phyloP scores from a whole-genome alignment of 805 yeast genomes.

The Teunomyces kruisii region DNA sequence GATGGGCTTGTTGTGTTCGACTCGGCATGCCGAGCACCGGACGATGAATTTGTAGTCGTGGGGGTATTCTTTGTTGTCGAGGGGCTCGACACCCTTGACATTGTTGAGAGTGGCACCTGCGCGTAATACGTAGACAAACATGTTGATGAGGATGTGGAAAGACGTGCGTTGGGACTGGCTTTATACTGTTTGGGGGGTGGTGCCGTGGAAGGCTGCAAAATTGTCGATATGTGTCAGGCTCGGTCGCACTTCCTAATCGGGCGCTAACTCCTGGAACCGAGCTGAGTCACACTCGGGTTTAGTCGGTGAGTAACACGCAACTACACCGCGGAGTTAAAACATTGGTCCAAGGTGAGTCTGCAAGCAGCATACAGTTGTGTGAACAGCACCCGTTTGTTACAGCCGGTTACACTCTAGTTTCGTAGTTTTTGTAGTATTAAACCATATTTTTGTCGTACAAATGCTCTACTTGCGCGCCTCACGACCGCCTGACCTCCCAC shows the following conservation, averaged over 20 bases:
- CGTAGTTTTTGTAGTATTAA: too few relatives aligned
- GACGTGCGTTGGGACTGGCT: neutral
- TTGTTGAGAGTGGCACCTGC: conserved; percentile 6
- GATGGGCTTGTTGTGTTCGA: conserved; percentile 4
- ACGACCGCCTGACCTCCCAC: conserved; percentile 52
- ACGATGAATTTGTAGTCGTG: conserved; percentile 7
- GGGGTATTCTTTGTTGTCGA: conserved; percentile 6
- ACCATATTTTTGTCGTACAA: too few relatives aligned
- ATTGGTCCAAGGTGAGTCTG: too few relatives aligned
- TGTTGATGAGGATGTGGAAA: neutral
- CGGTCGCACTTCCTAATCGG: neutral
- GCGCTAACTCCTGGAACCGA: neutral
- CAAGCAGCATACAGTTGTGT: too few relatives aligned
- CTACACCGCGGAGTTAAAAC: too few relatives aligned
- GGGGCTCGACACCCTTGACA: conserved; percentile 7
- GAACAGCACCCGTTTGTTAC: too few relatives aligned
- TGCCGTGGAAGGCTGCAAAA: conserved; percentile 2
- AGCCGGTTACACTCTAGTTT: too few relatives aligned
- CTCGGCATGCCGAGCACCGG: conserved; percentile 5
- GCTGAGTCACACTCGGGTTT: neutral
- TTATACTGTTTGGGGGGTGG: neutral
- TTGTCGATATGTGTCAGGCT: neutral
- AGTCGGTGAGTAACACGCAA: neutral
- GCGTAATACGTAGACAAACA: conserved; percentile 1
- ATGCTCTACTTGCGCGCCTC: neutral